These are phyloP conservation scores for Colletotrichum incanum DNA, from an alignment of 2,329 filamentous ascomycete species.

Conservation along the genomic window DNA sequence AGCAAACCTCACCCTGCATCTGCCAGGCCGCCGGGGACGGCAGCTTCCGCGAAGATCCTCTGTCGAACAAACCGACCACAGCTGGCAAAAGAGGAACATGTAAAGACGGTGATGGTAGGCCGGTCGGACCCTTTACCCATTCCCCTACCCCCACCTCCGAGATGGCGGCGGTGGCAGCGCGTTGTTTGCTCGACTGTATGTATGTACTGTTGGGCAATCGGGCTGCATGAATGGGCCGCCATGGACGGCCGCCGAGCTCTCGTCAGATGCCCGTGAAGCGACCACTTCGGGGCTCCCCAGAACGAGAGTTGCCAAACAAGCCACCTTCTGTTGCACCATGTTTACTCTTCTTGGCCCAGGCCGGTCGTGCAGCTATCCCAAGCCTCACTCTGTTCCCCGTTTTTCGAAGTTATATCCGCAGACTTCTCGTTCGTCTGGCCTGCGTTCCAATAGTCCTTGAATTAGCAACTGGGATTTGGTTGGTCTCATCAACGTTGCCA, in stretches of 20 bases:
- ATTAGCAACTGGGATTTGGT: not conserved
- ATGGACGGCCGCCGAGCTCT: constrained; percentile 3
- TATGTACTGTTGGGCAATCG: constrained; percentile 6
- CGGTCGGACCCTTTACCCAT: not conserved
- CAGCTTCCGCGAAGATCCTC: constrained; percentile 19
- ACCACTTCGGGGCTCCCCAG: constrained; percentile 5
- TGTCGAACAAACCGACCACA: constrained; percentile 18
- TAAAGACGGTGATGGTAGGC: not conserved
- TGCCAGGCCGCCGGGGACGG: constrained; percentile 13
- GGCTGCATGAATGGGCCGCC: constrained; percentile 20
- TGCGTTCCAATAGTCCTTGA: not conserved
- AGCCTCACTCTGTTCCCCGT: not conserved
- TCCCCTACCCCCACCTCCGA: not conserved
- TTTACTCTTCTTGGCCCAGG: constrained; percentile 1
- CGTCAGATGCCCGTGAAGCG: not conserved
- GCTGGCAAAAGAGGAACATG: not conserved
- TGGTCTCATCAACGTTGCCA: constrained; percentile 5
- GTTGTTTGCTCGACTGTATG: constrained; percentile 4
- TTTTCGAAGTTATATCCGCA: not conserved
- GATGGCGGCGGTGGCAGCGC: not conserved
- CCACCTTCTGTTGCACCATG: constrained; percentile 11
- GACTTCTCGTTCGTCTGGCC: not conserved
- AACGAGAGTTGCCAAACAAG: constrained; percentile 22
- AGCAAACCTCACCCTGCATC: constrained; percentile 10
- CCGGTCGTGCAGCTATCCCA: not conserved